A percentile compares a stretch with the other conserved stretches of the same genome.
phyloP scores from a whole-genome alignment of 331 rosid species.

The Acacia pycnantha region DNA sequence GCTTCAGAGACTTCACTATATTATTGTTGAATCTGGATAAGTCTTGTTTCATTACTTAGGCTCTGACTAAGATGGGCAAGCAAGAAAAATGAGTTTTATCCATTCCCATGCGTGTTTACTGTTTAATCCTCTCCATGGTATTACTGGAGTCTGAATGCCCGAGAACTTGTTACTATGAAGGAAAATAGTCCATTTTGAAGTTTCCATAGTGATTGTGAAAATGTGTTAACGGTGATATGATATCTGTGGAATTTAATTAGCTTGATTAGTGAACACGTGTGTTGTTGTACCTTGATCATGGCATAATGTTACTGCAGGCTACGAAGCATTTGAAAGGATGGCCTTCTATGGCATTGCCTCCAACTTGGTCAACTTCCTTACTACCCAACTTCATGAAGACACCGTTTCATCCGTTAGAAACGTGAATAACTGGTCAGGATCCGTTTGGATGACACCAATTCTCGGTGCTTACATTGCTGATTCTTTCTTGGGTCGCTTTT shows the following conservation, averaged over 20 bases:
- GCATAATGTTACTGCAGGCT: conserved; percentile 47
- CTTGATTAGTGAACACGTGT: background rate
- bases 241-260: background rate
- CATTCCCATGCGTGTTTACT: background rate
- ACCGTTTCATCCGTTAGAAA: conserved; percentile 87
- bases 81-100: background rate
- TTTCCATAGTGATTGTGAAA: background rate
- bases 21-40: background rate
- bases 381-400: conserved; percentile 88
- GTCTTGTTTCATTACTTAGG: background rate
- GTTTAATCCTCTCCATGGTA: background rate
- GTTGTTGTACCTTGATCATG: background rate
- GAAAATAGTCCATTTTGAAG: background rate
- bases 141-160: background rate
- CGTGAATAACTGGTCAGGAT: conserved; percentile 95
- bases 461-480: conserved; percentile 93
- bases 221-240: background rate
- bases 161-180: background rate
- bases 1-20: background rate
- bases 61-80: background rate
- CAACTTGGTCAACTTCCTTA: conserved; percentile 80
- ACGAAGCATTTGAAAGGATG: conserved; percentile 99
- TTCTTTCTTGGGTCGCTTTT: conserved; percentile 89
- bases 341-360: conserved; percentile 94
- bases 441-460: conserved; percentile 92